phyloP scores from a whole-genome alignment of 225 moss, liverwort and hornwort genomes.

The Straminergon stramineum region DNA sequence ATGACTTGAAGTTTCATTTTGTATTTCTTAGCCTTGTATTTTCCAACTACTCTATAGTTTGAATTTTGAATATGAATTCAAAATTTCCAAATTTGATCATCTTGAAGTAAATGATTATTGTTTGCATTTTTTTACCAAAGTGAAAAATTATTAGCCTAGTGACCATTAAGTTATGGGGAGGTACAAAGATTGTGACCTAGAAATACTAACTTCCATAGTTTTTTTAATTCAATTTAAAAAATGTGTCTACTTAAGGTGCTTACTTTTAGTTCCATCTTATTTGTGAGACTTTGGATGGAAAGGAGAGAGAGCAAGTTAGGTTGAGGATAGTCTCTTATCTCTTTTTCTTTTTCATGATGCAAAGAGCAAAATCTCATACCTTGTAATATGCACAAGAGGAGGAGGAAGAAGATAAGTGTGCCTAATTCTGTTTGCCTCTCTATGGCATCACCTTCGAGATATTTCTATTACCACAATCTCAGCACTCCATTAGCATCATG shows the following conservation, averaged over 20 bases:
- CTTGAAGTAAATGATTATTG: neutral
- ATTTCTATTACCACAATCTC: neutral
- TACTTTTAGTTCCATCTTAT: neutral
- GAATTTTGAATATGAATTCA: neutral
- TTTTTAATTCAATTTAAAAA: neutral
- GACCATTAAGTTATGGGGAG: no score
- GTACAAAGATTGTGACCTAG: neutral
- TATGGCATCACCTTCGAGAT: neutral
- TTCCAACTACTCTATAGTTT: neutral
- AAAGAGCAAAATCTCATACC: neutral
- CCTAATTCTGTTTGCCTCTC: fast-evolving
- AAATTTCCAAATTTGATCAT: neutral
- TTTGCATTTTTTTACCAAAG: no score
- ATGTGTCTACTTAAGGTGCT: neutral
- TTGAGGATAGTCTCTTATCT: neutral
- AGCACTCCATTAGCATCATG: neutral
- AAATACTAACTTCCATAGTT: neutral
- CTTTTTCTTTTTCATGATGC: neutral
- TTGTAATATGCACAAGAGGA: neutral
- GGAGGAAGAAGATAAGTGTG: neutral
- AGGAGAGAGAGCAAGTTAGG: fast-evolving
- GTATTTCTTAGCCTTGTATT: neutral
- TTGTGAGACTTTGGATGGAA: neutral
- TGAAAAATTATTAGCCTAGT: neutral
- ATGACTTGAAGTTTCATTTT: neutral